Evolutionary conservation across 495 filamentous ascomycete genomes (phyloP).

Genomic region (Hypoxylon fragiforme): DNA sequence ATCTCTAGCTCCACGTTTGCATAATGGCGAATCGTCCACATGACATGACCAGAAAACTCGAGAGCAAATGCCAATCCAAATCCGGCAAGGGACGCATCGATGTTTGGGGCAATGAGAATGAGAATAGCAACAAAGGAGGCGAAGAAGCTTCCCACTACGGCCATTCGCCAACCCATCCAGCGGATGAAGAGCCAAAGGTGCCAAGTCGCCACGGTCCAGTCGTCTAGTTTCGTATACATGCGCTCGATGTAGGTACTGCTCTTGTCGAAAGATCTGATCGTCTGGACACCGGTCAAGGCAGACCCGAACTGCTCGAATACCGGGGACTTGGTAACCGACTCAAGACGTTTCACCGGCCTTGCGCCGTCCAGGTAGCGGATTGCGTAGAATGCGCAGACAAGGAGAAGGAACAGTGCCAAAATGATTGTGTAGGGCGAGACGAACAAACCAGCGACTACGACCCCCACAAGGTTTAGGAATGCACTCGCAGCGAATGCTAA

Average conservation of each 20-base stretch:
- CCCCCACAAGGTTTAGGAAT: conserved; percentile 56
- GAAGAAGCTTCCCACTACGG: conserved; percentile 71
- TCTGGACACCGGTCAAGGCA: conserved; percentile 69
- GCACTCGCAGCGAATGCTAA: conserved; percentile 59
- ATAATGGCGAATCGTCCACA: conserved; percentile 64
- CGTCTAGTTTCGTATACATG: conserved; percentile 69
- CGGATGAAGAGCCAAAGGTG: conserved; percentile 71
- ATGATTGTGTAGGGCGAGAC: conserved; percentile 66
- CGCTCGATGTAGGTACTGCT: conserved; percentile 62
- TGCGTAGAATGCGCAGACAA: conserved; percentile 60
- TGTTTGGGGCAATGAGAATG: conserved; percentile 62
- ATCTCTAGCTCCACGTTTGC: conserved; percentile 75
- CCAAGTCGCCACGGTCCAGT: conserved; percentile 64
- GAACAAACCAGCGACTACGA: conserved; percentile 62
- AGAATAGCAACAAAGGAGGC: conserved; percentile 64
- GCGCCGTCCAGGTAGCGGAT: conserved; percentile 67
- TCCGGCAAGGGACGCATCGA: conserved; percentile 76
- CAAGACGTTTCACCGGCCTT: conserved; percentile 74
- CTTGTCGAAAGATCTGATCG: conserved; percentile 75
- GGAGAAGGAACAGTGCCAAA: conserved; percentile 57
- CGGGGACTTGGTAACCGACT: conserved; percentile 72
- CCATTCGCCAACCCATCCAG: conserved; percentile 76
- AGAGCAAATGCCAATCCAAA: conserved; percentile 70
- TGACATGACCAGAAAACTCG: conserved; percentile 56
- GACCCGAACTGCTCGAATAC: conserved; percentile 78